Base-by-base conservation (phyloP, 75 land plant genomes). In the Pinus albicaulis region DNA sequence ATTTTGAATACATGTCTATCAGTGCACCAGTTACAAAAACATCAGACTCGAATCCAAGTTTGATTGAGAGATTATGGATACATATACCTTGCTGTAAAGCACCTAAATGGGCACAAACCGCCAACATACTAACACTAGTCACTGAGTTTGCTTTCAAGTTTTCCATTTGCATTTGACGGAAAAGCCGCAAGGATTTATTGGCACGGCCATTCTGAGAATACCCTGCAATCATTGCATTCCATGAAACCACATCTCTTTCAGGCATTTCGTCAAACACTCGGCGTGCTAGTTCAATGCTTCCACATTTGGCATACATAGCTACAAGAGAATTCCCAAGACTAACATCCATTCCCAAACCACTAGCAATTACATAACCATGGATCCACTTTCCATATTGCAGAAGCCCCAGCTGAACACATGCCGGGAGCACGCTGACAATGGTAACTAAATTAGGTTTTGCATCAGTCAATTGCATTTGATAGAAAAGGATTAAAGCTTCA, bases 391-490 rank as follows among this genome's bases (percentile, higher is more conserved):
- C 93, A 0, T 80, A 80, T 44, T 85, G 80, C 48, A 91, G 81
- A 70, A 83, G 15, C 2, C 87, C 84, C 25, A 79, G 62, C 71
- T 78, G 77, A 7, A 91, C 90, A 77, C 96, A 93, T 8, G 88
- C 77, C 19, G 85, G 83, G 12, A 94, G 66, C 19, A 90, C 31
- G 65, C 81, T 86, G 11, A 84, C 76, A 64, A 90, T 65, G 13
- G 89, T 82, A 38, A 86, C 53, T 56, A 80, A 55, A 76, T 82
- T 79, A 3, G 89, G 87, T 55, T 1, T 74, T 19, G 36, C 53
- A 70, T 55, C 62, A 24, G 62, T 73, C 4, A 15, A 28, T 5
- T 76, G 62, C 88, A 87, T 87, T 59, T 22, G 64, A 2, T 61
- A 57, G 3, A 84, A 26, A 70, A 65, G 70, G 28, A 66, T 79